Percentiles rank a stretch among this genome's conserved stretches.
phyloP scores from a whole-genome alignment of 1,139 yeast species.

The Suhomyces anneliseae region DNA sequence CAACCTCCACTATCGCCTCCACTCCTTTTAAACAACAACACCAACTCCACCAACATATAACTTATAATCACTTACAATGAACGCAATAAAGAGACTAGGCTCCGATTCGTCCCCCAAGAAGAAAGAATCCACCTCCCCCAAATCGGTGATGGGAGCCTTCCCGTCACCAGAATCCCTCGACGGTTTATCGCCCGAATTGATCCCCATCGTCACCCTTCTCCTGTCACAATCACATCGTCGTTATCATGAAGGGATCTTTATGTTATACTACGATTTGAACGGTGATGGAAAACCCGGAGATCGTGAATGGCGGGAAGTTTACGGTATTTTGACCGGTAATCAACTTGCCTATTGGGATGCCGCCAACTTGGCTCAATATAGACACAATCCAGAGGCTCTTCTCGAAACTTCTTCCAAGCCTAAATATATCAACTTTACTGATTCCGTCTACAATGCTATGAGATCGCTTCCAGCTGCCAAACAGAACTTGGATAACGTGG shows the following conservation, averaged over 20 bases:
- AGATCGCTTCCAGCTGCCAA: constrained; percentile 59
- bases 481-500: constrained; percentile 70
- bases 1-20: too few relatives aligned
- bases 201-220: constrained; percentile 71
- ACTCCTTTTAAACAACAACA: background rate
- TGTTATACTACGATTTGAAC: constrained; percentile 69
- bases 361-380: constrained; percentile 60
- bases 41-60: background rate
- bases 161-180: constrained; percentile 15
- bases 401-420: constrained; percentile 67
- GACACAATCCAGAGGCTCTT: constrained; percentile 49
- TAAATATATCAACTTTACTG: constrained; percentile 87
- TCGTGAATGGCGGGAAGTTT: constrained; percentile 88
- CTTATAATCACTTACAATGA: constrained; percentile 8
- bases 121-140: constrained; percentile 8
- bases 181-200: constrained; percentile 60
- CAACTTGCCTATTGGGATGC: constrained; percentile 95
- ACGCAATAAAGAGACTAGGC: constrained; percentile 14
- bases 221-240: constrained; percentile 74
- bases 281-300: constrained; percentile 85
- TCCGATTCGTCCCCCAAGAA: constrained; percentile 14
- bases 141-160: constrained; percentile 2
- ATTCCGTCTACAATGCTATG: constrained; percentile 81
- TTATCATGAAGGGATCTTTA: constrained; percentile 71
- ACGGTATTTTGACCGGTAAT: constrained; percentile 86